phyloP scores from a whole-genome alignment of 2,329 filamentous ascomycete genomes.

The Alternaria sp. region DNA sequence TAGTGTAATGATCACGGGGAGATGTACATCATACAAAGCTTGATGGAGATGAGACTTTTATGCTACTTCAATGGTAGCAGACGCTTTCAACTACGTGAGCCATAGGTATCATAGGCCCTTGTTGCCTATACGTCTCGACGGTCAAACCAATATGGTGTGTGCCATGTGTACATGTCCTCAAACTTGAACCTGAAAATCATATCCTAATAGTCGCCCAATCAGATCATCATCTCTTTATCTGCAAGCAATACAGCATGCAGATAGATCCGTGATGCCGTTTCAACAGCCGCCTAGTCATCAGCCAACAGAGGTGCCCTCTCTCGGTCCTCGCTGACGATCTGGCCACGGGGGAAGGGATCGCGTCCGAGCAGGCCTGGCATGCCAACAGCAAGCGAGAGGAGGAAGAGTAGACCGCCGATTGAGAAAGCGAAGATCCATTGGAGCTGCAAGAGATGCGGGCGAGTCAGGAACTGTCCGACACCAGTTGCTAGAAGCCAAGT shows the following conservation, averaged over 20 bases:
- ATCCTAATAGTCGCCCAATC: background rate
- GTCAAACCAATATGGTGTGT: background rate
- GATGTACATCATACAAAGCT: background rate
- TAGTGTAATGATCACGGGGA: constrained; percentile 1
- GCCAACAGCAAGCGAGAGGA: constrained; percentile 69
- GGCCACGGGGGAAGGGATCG: constrained; percentile 58
- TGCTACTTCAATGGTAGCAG: background rate
- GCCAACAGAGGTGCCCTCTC: constrained; percentile 62
- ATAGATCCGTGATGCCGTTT: background rate
- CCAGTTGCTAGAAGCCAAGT: constrained; percentile 63
- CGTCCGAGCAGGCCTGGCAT: constrained; percentile 68
- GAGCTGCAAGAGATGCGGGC: constrained; percentile 75
- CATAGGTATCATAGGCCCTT: background rate
- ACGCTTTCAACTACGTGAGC: background rate
- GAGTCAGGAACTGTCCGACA: constrained; percentile 75
- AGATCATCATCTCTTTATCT: background rate
- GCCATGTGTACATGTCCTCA: background rate
- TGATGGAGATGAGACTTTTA: background rate
- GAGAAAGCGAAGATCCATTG: constrained; percentile 94
- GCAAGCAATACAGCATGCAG: background rate
- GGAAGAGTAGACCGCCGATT: constrained; percentile 77
- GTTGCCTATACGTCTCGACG: background rate
- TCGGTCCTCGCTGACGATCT: constrained; percentile 56
- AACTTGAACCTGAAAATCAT: background rate
- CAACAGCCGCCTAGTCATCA: constrained; percentile 15